Conservation (phyloP, 768 basidiomycete species). For the Lentinula sp. region DNA sequence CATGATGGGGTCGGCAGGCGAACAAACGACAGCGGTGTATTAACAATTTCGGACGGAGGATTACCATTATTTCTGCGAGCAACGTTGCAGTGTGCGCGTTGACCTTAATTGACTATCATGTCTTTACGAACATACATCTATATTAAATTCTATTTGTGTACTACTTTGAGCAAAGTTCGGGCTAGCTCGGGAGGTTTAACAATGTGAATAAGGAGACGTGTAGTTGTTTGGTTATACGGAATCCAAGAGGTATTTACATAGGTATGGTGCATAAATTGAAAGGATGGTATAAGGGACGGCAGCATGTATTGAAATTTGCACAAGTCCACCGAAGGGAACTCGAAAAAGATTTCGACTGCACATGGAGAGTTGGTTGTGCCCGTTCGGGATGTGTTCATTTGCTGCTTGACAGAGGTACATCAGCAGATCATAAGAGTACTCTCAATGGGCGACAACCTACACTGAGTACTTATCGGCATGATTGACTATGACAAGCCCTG, state of each 20-base stretch:
- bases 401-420: not conserved
- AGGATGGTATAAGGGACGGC: not conserved
- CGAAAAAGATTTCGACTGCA: not conserved
- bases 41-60: not conserved
- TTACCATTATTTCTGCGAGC: not conserved
- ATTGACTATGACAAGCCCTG: constrained; percentile 30
- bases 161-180: too few relatives aligned
- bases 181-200: too few relatives aligned
- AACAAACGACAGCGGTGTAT: not conserved
- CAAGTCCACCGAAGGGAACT: too few relatives aligned
- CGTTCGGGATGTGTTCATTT: not conserved
- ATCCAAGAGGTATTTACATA: too few relatives aligned
- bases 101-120: not conserved
- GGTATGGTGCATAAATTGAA: too few relatives aligned
- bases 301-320: too few relatives aligned
- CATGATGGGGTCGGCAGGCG: not conserved
- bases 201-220: too few relatives aligned
- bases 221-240: too few relatives aligned
- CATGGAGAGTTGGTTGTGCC: not conserved
- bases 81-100: constrained; percentile 7
- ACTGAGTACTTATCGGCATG: constrained; percentile 14
- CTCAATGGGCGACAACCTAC: not conserved
- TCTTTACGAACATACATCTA: not conserved
- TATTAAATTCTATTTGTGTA: too few relatives aligned
- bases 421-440: not conserved